Conservation (phyloP, 768 basidiomycete species). For the Boletus subparvulus region DNA sequence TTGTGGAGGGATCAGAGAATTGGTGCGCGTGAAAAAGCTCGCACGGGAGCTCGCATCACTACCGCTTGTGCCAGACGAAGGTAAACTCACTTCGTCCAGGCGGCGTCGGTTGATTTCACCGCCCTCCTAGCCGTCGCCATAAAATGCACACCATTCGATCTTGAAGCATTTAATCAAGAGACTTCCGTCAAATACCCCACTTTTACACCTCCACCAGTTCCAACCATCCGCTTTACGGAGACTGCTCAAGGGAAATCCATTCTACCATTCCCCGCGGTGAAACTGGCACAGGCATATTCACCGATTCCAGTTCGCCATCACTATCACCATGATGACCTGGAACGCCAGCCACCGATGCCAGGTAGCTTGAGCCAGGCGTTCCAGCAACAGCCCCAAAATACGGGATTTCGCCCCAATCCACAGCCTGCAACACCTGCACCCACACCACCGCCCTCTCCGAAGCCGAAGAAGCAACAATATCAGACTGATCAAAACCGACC, state of each 20-base stretch:
- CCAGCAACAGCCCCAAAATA: conserved; percentile 33
- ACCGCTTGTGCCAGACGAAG: conserved; percentile 49
- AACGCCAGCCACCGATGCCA: conserved; percentile 46
- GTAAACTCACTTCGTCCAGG: conserved; percentile 27
- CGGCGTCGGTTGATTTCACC: conserved; percentile 5
- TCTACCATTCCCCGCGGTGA: conserved; percentile 46
- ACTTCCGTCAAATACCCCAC: conserved; percentile 96
- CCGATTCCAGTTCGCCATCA: conserved; percentile 94
- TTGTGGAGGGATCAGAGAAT: conserved; percentile 89
- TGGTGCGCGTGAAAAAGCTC: conserved; percentile 77
- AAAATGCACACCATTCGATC: conserved; percentile 89
- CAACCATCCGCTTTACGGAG: conserved; percentile 34
- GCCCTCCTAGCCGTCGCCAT: conserved; percentile 54
- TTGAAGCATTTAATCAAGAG: conserved; percentile 86
- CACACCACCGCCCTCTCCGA: conserved; percentile 78
- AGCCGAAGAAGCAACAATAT: conserved; percentile 97
- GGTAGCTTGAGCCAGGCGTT: conserved; percentile 36
- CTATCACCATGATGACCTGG: conserved; percentile 82
- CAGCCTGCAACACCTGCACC: conserved; percentile 91
- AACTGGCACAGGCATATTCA: conserved; percentile 85
- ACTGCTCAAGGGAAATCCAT: conserved; percentile 30
- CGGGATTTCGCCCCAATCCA: conserved; percentile 39
- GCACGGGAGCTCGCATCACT: conserved; percentile 84
- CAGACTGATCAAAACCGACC: conserved; percentile 95
- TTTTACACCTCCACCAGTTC: conserved; percentile 62